These are phyloP conservation scores for Apiospora phragmitis DNA, from an alignment of 2,329 filamentous ascomycete genomes.

Conservation along the genomic window DNA sequence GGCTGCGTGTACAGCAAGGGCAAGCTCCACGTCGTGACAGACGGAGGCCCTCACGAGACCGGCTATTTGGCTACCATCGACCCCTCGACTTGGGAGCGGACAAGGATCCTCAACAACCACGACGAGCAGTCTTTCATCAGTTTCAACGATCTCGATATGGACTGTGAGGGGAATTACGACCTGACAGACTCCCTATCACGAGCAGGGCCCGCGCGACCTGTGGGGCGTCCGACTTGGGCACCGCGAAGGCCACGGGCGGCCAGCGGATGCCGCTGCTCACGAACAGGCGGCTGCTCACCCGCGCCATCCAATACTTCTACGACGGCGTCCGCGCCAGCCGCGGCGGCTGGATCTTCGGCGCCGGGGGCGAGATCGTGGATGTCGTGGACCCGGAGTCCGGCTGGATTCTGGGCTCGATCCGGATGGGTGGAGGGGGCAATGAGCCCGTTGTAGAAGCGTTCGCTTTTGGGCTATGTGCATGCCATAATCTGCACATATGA, in stretches of 20 bases:
- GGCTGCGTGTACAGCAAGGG: conserved; percentile 5
- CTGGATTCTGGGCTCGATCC: conserved; percentile 5
- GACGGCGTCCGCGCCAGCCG: conserved; percentile 3
- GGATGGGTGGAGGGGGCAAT: neutral
- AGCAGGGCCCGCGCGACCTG: conserved; percentile 8
- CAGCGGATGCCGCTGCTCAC: neutral
- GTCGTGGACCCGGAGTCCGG: neutral
- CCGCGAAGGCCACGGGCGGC: neutral
- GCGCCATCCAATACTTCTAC: neutral
- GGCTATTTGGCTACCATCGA: neutral
- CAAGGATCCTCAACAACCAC: neutral
- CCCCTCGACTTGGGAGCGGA: neutral
- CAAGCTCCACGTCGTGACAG: conserved; percentile 1
- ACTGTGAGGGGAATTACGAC: conserved; percentile 3
- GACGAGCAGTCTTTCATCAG: neutral
- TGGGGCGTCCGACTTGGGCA: conserved; percentile 6
- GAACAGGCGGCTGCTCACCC: conserved; percentile 4
- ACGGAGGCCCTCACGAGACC: neutral
- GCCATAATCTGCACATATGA: no score
- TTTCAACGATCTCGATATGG: neutral
- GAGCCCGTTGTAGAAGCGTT: no score
- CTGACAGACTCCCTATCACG: neutral
- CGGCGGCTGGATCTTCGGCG: conserved; percentile 1
- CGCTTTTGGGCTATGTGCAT: no score
- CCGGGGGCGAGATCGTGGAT: conserved; percentile 2